Conservation (phyloP, 257 asterid species). For the Eucommia ulmoides region DNA sequence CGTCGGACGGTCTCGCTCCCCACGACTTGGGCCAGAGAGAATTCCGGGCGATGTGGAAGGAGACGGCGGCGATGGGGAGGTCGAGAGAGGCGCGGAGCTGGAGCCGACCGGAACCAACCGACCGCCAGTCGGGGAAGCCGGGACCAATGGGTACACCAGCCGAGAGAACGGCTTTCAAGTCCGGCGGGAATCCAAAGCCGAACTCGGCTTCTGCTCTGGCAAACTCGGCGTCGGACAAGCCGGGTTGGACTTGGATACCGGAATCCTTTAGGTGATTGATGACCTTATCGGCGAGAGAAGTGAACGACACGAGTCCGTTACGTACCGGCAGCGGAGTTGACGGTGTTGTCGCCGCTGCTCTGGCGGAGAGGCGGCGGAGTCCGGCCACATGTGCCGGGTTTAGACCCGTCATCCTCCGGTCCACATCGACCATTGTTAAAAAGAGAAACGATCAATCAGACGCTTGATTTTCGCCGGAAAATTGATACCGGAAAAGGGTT, state of each 20-base stretch:
- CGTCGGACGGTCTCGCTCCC: background rate
- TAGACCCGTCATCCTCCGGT: slow-evolving; percentile 86
- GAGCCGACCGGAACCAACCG: background rate
- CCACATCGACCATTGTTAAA: slow-evolving; percentile 81
- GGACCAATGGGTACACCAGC: background rate
- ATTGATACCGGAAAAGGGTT: too few relatives aligned
- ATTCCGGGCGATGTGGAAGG: background rate
- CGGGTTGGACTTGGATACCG: background rate
- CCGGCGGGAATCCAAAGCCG: background rate
- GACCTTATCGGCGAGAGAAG: slow-evolving; percentile 4
- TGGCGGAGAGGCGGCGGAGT: slow-evolving; percentile 88
- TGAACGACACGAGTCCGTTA: slow-evolving; percentile 71
- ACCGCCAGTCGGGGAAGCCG: background rate
- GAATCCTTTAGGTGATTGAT: background rate
- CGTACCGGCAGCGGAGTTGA: slow-evolving; percentile 76
- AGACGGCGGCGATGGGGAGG: background rate
- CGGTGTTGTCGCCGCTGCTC: slow-evolving; percentile 72
- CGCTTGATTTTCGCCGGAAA: too few relatives aligned
- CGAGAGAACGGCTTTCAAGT: background rate
- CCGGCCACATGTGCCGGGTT: slow-evolving; percentile 88
- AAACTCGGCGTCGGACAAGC: background rate
- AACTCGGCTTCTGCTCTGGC: background rate
- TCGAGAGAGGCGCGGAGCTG: background rate
- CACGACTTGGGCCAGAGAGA: background rate
- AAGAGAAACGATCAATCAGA: background rate